Base-by-base conservation (phyloP, 805 yeast genomes). In the Grigorovia jiainica region DNA sequence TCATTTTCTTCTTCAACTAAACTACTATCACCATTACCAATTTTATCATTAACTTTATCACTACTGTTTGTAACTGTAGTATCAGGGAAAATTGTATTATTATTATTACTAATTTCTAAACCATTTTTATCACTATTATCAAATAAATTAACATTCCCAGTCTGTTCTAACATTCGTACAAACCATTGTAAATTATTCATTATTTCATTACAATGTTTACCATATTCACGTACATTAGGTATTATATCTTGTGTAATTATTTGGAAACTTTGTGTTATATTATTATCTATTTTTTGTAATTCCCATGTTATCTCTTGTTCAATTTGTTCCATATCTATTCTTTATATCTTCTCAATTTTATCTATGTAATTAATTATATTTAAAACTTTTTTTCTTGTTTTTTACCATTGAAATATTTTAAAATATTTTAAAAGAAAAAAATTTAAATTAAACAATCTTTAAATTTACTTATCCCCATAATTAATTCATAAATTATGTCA, bases 261-360 rank as follows among this genome's bases (percentile, higher is more conserved):
- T 36, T 77, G 71, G 56, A 82, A 85, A 17, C 89, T 76, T 35
- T 72, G 67, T 10, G 82, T 73, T 39, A 87, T 69, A 53, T 85
- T 81, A 38, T 77, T 72, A 62, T 87, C 95, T 19, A 87, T 83
- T 38, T 79, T 80, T 58, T 86, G 95, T 38, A 87, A 63, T 5
- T 79, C 75, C 41, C 82, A 59, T 0, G 95, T 85, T 34, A 85
- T 82, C 54, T 79, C 82, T 57, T 83, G 94, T 53, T 87, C 95
- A 35, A 85, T 59, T 51, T 75, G 68, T 53, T 86, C 94, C 53
- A 80, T 60, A 17, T 3, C 7, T 24, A 32, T 5, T 17, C 21
- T 17, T 17, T 5, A 3, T 5, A 32, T 16, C 10, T 16, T 15
- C 23, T 18, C 13, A 18, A 18, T 17, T 10, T 7, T 15, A 18